Evolutionary conservation across 1,284 basidiomycete genomes (phyloP), one percentile per base, ranked within the genome.

Genomic region (Papiliotrema flavescens): DNA sequence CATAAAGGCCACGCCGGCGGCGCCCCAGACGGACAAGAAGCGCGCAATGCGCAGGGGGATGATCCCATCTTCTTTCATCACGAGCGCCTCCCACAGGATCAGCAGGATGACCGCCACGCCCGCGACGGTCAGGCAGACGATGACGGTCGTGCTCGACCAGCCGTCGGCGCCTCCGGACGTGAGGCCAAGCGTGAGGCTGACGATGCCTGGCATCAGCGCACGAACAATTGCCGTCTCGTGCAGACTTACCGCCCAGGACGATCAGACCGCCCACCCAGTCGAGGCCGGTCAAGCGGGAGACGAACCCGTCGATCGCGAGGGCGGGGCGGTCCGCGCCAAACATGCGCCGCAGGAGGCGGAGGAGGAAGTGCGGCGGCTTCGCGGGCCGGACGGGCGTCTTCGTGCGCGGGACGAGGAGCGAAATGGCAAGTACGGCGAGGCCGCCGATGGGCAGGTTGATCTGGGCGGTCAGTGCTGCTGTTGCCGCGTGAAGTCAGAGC

Each of bases 31-130:
- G 2, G 51, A 43, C 2, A 45, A 23, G 55, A 47, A 56, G 9
- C 55, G 14, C 2, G 39, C 36, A 0, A 56, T 39, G 15, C 44
- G 26, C 2, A 53, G 32, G 2, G 55, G 55, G 20, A 56, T 37
- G 51, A 56, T 56, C 28, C 50, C 55, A 28, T 53, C 39, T 24
- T 53, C 55, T 44, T 53, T 56, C 55, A 56, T 56, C 36, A 56
- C 49, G 17, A 56, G 45, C 13, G 41, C 32, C 37, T 56, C 55
- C 55, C 55, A 56, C n/a, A 53, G 40, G n/a, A 48, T 32, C 17
- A 56, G 40, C 3, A 56, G 44, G 37, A 56, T 56, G 9, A 56
- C n/a, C 36, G 45, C 50, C 4, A 56, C 37, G 20, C 55, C 55
- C 23, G 46, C 32, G 36, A 46, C 32, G 20, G 51, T 52, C 39